phyloP scores from a whole-genome alignment of 306 rosid genomes.

The Lotus japonicus region DNA sequence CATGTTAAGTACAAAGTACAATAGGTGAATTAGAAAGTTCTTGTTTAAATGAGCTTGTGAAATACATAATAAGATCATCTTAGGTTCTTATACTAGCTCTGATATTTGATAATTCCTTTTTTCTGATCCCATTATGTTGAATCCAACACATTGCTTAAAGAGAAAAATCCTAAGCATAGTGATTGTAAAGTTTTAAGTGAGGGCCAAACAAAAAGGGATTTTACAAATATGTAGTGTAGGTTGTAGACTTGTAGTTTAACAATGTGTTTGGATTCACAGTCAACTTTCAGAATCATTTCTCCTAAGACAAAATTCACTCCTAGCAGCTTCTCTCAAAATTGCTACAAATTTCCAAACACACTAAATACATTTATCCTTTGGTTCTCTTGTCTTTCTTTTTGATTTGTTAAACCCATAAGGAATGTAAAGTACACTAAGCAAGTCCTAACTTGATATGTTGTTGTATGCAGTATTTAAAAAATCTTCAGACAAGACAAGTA shows the following conservation, averaged over 20 bases:
- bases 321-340: no score
- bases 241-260: no score
- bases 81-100: background rate
- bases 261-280: no score
- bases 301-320: no score
- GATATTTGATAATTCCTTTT: no score
- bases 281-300: no score
- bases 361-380: no score
- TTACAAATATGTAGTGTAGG: no score
- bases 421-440: background rate
- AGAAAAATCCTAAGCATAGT: background rate
- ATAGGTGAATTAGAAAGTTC: background rate
- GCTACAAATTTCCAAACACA: no score
- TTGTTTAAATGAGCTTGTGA: background rate
- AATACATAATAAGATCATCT: no score
- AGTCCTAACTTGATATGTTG: slow-evolving; percentile 1
- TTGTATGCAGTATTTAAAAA: slow-evolving; percentile 61
- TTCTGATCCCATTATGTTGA: background rate
- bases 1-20: background rate
- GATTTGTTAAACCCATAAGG: background rate
- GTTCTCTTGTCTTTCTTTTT: no score
- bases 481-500: slow-evolving; percentile 57
- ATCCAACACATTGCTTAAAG: background rate
- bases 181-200: background rate
- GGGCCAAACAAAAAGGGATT: no score